Conservation (phyloP, 2,329 filamentous ascomycete genomes). For the Trichoderma semiorbis region DNA sequence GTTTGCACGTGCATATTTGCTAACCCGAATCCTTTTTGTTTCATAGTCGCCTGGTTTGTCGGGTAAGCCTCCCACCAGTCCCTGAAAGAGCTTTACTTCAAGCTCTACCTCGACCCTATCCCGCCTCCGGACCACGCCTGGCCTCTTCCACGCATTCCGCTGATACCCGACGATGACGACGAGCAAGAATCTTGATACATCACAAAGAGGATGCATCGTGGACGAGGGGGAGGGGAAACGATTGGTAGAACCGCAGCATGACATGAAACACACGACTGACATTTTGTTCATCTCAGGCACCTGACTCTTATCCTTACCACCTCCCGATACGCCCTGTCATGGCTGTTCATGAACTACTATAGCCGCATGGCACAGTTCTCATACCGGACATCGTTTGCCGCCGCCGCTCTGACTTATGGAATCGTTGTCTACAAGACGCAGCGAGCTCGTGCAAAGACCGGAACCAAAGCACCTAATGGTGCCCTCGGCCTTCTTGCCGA, state of each 20-base stretch:
- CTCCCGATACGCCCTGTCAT: slow-evolving; percentile 78
- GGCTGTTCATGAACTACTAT: slow-evolving; percentile 84
- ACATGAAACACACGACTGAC: not conserved
- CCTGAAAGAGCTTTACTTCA: not conserved
- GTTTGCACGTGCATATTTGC: slow-evolving; percentile 20
- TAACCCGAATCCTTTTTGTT: slow-evolving; percentile 31
- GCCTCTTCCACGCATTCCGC: not conserved
- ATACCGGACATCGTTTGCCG: slow-evolving; percentile 87
- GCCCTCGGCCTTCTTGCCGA: slow-evolving; percentile 69
- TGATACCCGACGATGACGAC: not conserved
- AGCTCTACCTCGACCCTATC: not conserved
- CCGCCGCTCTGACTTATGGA: slow-evolving; percentile 88
- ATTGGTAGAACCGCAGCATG: not conserved
- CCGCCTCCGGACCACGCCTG: not conserved
- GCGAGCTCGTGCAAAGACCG: slow-evolving; percentile 75
- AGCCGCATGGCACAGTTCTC: slow-evolving; percentile 73
- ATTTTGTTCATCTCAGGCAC: slow-evolving; percentile 55
- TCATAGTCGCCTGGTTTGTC: slow-evolving; percentile 72
- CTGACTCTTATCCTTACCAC: slow-evolving; percentile 80
- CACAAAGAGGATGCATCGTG: not conserved
- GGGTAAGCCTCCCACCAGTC: slow-evolving; percentile 54
- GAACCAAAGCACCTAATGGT: slow-evolving; percentile 58
- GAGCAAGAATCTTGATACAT: not conserved
- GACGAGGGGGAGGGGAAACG: not conserved
- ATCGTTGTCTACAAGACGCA: slow-evolving; percentile 99